Evolutionary conservation across 768 basidiomycete species (phyloP), one percentile per base, ranked within the genome.

Genomic region (Podaxis carcinomalis): DNA sequence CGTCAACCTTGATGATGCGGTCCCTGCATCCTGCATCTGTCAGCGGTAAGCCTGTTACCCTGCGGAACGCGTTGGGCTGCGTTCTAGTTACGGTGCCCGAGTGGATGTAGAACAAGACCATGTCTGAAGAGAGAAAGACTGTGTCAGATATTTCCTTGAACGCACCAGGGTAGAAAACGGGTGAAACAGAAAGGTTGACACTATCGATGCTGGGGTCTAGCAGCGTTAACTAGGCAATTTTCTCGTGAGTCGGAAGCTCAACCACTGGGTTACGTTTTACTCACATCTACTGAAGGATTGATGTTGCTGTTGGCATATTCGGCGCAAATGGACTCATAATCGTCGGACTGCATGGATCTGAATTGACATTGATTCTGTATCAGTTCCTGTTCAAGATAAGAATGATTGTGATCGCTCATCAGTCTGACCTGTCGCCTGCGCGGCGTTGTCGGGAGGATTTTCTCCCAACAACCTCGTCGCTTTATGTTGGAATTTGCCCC

Each of bases 51-150:
- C 52, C 52, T 5, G 19, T 11, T 5, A 54, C 16, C 37, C 36
- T 54, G 10, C 61, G 52, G 47, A 67, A 67, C 36, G 66, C 64
- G 10, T 59, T 57, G 5, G 62, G 62, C 3, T 54, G 65, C 14
- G 51, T 44, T 25, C 36, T 28, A 13, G 54, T 13, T 19, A 64
- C 61, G 19, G 56, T 55, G 19, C 55, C 27, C 4, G 59, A 59
- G 19, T 65, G 51, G 1, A 65, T 63, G 25, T 61, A 62, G 52
- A 65, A 67, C 23, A 61, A 35, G 11, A 67, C 64, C 13, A 44
- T 25, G 44, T 67, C 63, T 10, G 61, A 65, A 23, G 66, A 67
- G 25, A 53, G 36, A 19, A 64, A 59, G 13, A 63, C 46, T 3
- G 62, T 37, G 35, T 67, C 64, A 11, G 59, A 53, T 28, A 53